phyloP scores from a whole-genome alignment of 495 filamentous ascomycete species.

The Achaetomiella virescens region DNA sequence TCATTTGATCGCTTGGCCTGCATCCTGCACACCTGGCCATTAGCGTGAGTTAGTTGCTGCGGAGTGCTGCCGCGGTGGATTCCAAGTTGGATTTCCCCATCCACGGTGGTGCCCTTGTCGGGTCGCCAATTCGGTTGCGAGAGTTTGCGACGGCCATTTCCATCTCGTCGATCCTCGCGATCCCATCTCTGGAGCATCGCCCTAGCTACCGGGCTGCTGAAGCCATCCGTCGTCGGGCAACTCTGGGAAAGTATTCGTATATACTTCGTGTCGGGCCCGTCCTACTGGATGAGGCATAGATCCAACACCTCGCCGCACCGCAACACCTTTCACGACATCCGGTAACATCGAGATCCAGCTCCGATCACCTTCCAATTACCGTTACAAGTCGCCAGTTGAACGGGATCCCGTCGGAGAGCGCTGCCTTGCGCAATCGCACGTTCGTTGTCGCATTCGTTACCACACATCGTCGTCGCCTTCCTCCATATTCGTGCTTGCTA shows the following conservation, averaged over 20 bases:
- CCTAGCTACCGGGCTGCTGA: too few species aligned
- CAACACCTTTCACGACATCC: neutral
- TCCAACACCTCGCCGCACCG: neutral
- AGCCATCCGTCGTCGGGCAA: too few species aligned
- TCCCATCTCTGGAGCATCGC: too few species aligned
- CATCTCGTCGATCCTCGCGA: neutral
- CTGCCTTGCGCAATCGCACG: neutral
- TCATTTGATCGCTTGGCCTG: neutral
- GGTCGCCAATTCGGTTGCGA: neutral
- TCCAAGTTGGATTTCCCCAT: neutral
- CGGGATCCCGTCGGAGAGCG: neutral
- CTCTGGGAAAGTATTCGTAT: too few species aligned
- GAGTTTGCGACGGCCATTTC: neutral
- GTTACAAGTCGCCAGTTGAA: neutral
- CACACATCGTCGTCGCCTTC: neutral
- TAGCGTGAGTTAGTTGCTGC: too few species aligned
- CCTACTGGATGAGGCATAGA: constrained; percentile 6
- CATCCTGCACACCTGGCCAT: neutral
- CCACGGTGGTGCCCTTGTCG: neutral
- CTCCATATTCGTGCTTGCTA: neutral
- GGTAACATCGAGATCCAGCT: neutral
- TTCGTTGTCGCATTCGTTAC: neutral
- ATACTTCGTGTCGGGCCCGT: too few species aligned
- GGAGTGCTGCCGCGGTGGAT: too few species aligned
- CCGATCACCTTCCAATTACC: too few species aligned